Conservation (phyloP, 306 rosid genomes). For the apple (Malus domestica) region DNA sequence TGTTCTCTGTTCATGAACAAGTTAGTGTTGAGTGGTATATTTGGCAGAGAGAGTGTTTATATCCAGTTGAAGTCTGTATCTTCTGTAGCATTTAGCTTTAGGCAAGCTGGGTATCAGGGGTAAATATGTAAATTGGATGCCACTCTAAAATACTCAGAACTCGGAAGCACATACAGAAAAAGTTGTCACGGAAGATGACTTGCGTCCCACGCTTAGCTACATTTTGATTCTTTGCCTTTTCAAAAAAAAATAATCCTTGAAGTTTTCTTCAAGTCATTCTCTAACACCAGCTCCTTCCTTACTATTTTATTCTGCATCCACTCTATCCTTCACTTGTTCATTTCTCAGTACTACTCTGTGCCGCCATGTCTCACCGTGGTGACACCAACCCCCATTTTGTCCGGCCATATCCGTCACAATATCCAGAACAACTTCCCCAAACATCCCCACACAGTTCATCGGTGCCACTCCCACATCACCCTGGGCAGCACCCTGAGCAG, state of each 20-base stretch:
- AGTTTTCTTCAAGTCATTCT: constrained; percentile 75
- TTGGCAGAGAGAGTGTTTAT: not conserved
- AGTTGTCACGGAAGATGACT: constrained; percentile 17
- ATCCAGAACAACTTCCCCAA: not conserved
- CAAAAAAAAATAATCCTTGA: constrained; percentile 57
- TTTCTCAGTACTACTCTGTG: constrained; percentile 4
- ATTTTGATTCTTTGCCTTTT: constrained; percentile 69
- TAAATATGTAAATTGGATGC: not conserved
- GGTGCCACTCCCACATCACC: not conserved
- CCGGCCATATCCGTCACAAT: constrained; percentile 22
- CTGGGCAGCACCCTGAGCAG: constrained; percentile 11
- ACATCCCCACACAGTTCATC: constrained; percentile 10
- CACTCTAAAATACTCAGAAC: not conserved
- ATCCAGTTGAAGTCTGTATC: not conserved
- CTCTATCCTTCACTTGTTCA: constrained; percentile 8
- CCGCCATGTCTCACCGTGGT: constrained; percentile 31
- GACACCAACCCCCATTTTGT: constrained; percentile 77
- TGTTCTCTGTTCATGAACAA: not conserved
- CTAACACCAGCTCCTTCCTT: constrained; percentile 20
- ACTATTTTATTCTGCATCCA: constrained; percentile 11
- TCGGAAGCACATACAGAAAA: not conserved
- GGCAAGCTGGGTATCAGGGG: not conserved
- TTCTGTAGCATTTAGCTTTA: not conserved
- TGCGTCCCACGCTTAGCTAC: constrained; percentile 46
- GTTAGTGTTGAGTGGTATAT: not conserved